Base-by-base conservation (phyloP, 306 rosid species). In the Lablab purpureus region DNA sequence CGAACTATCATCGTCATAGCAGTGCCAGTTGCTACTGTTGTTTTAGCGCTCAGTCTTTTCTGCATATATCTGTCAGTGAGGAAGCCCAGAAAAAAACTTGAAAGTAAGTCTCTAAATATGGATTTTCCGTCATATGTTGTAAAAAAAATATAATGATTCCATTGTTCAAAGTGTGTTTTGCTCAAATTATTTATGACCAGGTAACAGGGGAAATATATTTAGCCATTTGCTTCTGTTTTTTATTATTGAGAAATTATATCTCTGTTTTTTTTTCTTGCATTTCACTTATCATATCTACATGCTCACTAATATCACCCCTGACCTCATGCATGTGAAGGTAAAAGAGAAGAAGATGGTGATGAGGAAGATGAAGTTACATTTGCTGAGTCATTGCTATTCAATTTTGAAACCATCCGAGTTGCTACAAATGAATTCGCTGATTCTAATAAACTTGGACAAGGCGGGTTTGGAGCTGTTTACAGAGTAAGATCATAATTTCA, bases 81-180 rank as follows among this genome's bases (percentile, higher is more conserved):
- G 43, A 82, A 71, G 43, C 54, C 52, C 51, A 51, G 13, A 28
- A 28, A 27, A 27, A 0, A 1, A 4, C 2, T 30, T n/a, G 37
- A 55, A 65, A 22, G 83, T 78, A 72, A 55, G 79, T 51, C 64
- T 51, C 52, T 14, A 2, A 40, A 40, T 10, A 37, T 37, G 17
- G 17, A 64, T 64, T 64, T 32, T 2, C 68, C 23, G 12, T 62
- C 43, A 62, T 14, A 6, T 62, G 41, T 60, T 27, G 9, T 52
- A 12, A 30, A 25, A 14, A 6, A 27, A 9, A 17, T 7, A 9
- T 10, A 64, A 36, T 64, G 46, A 30, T 15, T 63, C 12, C 18
- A 4, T 63, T 4, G 25, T 32, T n/a, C 23, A 32, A 17, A 9
- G 0, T 0, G 0, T 36, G 27, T 10, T 0, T 28, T 6, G n/a